Conservation (phyloP, 2,329 filamentous ascomycete genomes). For the Aspergillus fijiensis region DNA sequence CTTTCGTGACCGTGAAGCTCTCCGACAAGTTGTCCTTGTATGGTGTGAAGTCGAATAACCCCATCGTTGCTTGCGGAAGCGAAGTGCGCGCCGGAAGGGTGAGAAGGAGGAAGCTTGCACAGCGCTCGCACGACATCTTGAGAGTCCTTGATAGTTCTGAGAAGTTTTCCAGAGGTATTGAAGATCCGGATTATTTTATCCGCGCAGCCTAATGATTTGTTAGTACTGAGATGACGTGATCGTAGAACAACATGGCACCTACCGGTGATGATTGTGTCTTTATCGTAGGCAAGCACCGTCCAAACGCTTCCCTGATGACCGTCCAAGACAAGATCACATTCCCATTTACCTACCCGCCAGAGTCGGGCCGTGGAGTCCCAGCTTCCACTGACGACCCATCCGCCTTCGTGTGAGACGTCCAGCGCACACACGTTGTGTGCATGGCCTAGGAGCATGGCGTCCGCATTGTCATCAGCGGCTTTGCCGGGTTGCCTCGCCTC, state of each 20-base stretch:
- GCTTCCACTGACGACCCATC: constrained; percentile 81
- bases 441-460: constrained; percentile 83
- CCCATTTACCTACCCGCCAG: constrained; percentile 86
- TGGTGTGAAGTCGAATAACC: constrained; percentile 80
- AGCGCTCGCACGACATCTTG: constrained; percentile 86
- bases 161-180: constrained; percentile 62
- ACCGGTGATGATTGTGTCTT: constrained; percentile 75
- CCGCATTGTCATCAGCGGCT: constrained; percentile 70
- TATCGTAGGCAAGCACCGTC: constrained; percentile 83
- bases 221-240: constrained; percentile 9
- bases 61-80: constrained; percentile 94
- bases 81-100: constrained; percentile 84
- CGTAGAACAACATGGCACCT: constrained; percentile 13
- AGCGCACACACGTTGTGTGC: constrained; percentile 83
- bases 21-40: constrained; percentile 72
- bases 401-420: constrained; percentile 70
- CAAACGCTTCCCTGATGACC: constrained; percentile 84
- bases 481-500: constrained; percentile 76
- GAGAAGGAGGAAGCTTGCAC: constrained; percentile 71
- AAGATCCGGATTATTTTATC: constrained; percentile 89
- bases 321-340: constrained; percentile 67
- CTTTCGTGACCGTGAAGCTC: constrained; percentile 86
- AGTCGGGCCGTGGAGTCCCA: constrained; percentile 89
- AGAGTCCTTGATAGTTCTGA: constrained; percentile 66
- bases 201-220: constrained; percentile 64